Base-by-base conservation (phyloP, 2,329 filamentous ascomycete genomes). In the Fusarium sp. region DNA sequence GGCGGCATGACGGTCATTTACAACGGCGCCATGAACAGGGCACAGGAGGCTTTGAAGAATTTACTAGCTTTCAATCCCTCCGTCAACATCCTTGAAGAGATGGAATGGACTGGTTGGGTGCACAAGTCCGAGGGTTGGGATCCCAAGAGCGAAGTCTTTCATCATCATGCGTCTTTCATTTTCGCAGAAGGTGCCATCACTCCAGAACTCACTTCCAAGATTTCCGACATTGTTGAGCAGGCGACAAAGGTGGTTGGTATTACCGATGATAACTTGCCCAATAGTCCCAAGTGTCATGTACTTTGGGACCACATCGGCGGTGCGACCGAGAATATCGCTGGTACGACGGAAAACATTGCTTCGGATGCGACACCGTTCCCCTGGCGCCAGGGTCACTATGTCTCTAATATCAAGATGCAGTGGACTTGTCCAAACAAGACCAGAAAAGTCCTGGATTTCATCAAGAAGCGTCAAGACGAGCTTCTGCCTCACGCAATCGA, bases 131-230 rank as follows among this genome's bases (percentile, higher is more conserved):
- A 52, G 15, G 54, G 54, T 7, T 62, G 47, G 47, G 55, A 44
- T 21, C 13, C 17, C 4, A 43, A 3, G 14, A 59, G 55, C 36
- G 13, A 21, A 3, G 49, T 62, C 8, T 49, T 39, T 5, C 43
- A 54, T 5, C 59, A 62, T 7, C 47, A 58, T 8, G 42, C 59
- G 4, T 58, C 59, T 13, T 62, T 62, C 47, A 49, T 62, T 2
- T 58, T 62, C 5, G 47, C 59, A 1, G 43, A 62, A 7, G 59
- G 42, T 3, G 43, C 54, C 13, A 62, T 62, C 15, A 62, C 59
- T 1, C 54, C 36, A 1, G 28, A 62, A 7, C 21, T 62, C n/a
- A 53, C 46, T 6, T 8, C 34, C 3, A 26, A 28, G 7, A n/a
- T 62, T 9, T 21, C 24, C 1, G 2, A 6, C 7, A 34, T 62